Evolutionary conservation across 495 filamentous ascomycete genomes (phyloP).

Genomic region (Pyronema omphalodes): DNA sequence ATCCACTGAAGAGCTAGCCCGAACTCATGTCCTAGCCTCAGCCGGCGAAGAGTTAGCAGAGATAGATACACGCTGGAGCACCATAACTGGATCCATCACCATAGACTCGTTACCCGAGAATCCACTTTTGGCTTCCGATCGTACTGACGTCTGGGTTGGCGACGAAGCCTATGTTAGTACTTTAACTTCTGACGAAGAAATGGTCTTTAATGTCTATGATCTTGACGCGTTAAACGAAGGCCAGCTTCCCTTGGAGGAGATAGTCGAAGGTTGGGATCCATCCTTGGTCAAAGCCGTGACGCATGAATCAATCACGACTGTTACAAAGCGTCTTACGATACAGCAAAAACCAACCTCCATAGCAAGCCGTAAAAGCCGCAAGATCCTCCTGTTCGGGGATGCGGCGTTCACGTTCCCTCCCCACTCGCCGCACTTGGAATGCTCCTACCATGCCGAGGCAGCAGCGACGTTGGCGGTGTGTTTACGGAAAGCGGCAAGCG

Average conservation of each 20-base stretch:
- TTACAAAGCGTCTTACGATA: background rate
- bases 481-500: constrained; percentile 3
- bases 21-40: background rate
- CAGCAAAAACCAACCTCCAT: background rate
- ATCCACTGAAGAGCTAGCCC: background rate
- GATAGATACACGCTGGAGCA: background rate
- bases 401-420: constrained; percentile 1
- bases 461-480: constrained; percentile 3
- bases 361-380: background rate
- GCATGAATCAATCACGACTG: background rate
- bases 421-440: constrained; percentile 1
- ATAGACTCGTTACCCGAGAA: background rate
- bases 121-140: background rate
- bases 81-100: background rate
- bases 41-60: background rate
- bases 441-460: background rate
- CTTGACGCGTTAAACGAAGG: background rate
- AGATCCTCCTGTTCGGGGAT: background rate
- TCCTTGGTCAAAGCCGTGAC: background rate
- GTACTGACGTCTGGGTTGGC: background rate
- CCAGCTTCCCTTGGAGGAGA: background rate
- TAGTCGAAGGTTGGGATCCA: background rate
- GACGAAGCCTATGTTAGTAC: background rate
- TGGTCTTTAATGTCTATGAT: background rate
- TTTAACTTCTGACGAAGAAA: background rate